Evolutionary conservation across 495 filamentous ascomycete genomes (phyloP).

Genomic region (Neurospora sp.): DNA sequence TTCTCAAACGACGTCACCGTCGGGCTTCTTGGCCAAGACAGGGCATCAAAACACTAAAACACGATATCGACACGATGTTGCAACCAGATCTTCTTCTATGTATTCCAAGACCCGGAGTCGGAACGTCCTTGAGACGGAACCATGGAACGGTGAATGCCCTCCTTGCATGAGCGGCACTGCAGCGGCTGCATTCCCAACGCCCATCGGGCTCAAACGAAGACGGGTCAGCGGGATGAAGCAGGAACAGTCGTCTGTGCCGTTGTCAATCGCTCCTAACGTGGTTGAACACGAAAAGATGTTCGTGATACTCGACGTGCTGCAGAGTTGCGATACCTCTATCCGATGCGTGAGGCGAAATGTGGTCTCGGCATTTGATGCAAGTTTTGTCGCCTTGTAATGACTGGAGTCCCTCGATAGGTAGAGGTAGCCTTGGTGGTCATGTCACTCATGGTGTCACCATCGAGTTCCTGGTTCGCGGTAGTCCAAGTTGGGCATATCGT

Average conservation of each 20-base stretch:
- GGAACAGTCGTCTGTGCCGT: neutral
- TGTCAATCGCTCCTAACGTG: neutral
- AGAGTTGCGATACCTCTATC: no score
- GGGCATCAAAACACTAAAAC: neutral
- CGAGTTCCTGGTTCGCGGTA: neutral
- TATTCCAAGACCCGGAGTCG: neutral
- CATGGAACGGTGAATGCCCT: no score
- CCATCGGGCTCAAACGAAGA: neutral
- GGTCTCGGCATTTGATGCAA: neutral
- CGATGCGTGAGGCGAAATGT: neutral
- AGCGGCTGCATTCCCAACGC: neutral
- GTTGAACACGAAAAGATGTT: neutral
- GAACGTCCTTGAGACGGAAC: neutral
- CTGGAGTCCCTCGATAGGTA: neutral
- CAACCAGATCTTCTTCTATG: neutral
- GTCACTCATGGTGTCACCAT: neutral
- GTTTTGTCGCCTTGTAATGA: neutral
- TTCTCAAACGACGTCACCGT: neutral
- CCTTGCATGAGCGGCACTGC: no score
- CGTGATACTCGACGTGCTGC: neutral
- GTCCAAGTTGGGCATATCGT: neutral
- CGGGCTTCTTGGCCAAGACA: neutral
- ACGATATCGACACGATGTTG: neutral
- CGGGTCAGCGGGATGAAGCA: neutral
- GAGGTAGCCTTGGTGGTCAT: no score